Conservation (phyloP, 192 early-diverging fungal genomes). For the Funneliformis mosseae region DNA sequence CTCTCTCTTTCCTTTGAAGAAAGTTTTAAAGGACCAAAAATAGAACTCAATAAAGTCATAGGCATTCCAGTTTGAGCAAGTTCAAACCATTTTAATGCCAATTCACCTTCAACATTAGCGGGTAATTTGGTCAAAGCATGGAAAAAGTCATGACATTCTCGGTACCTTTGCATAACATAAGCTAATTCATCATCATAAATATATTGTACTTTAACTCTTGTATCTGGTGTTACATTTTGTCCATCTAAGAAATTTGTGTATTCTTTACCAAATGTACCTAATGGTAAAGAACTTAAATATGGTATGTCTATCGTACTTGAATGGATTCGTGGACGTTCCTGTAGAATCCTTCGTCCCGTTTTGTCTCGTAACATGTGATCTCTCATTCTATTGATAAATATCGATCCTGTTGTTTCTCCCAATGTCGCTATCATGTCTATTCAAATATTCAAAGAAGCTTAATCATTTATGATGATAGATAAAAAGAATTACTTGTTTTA, state of each 20-base stretch:
- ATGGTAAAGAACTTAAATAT: constrained; percentile 61
- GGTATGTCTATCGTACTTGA: constrained; percentile 70
- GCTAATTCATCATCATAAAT: constrained; percentile 90
- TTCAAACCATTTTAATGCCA: constrained; percentile 96
- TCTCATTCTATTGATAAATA: constrained; percentile 68
- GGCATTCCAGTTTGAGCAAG: constrained; percentile 90
- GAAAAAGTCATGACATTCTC: constrained; percentile 94
- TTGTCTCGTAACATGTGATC: constrained; percentile 75
- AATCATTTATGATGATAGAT: background rate
- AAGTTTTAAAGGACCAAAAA: constrained; percentile 80
- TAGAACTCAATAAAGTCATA: constrained; percentile 78
- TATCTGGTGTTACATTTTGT: constrained; percentile 81
- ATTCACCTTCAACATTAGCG: constrained; percentile 84
- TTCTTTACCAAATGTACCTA: constrained; percentile 81
- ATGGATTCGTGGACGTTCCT: constrained; percentile 78
- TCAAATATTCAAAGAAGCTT: background rate
- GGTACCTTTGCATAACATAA: constrained; percentile 91
- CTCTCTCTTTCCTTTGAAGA: constrained; percentile 56
- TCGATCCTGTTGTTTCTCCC: constrained; percentile 86
- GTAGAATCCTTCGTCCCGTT: constrained; percentile 80
- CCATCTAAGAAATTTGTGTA: constrained; percentile 82
- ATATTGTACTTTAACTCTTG: constrained; percentile 78
- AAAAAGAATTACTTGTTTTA: background rate
- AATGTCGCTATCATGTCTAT: constrained; percentile 85
- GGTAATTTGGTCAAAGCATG: constrained; percentile 85